Evolutionary conservation across 495 filamentous ascomycete species (phyloP), one percentile per base, ranked within the genome.

Genomic region (Daldinia concentrica): DNA sequence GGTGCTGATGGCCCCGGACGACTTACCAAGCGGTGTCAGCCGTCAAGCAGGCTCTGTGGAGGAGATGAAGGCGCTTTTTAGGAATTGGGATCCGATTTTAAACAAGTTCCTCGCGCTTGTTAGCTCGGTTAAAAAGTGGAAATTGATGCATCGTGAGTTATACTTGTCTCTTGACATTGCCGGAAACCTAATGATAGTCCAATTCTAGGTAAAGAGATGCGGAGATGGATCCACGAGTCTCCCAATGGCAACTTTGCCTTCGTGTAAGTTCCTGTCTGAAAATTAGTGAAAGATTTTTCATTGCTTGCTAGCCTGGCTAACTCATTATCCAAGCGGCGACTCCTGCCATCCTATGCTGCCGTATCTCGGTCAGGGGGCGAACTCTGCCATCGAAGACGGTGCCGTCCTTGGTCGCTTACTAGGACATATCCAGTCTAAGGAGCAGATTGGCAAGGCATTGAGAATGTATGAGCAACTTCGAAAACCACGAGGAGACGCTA

Each of bases 291-390:
- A 8, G 19, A 17, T 9, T 32, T 15, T 12, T 29, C 0, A 63
- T 32, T 32, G 1, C 15, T 48, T n/a, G 19, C 17, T 57, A 8
- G 22, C 15, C 29, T 30, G 15, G 24, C 58, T 71, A 30, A 41
- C 32, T 0, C n/a, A 11, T 29, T 32, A 7, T 30, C 24, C 9
- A 41, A 75, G 74, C n/a, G 86, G 86, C 17, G 87, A 88, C 50
- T 80, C 85, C 27, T 86, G 84, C 60, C 86, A 88, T 62, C 84
- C 87, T 3, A 88, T 87, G 76, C 80, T 88, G 1, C 87, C 87
- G 9, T 88, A 89, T 51, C 76, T 87, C 14, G 84, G 83, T 0
- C 87, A 88, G 58, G 78, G 79, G 0, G 82, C 82, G 22, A 80
- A 79, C n/a, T 79, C 76, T 63, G 77, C 83, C 0, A 75, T 84